These are phyloP conservation scores for Sophora flavescens DNA, from an alignment of 306 rosid genomes.

Conservation along the genomic window DNA sequence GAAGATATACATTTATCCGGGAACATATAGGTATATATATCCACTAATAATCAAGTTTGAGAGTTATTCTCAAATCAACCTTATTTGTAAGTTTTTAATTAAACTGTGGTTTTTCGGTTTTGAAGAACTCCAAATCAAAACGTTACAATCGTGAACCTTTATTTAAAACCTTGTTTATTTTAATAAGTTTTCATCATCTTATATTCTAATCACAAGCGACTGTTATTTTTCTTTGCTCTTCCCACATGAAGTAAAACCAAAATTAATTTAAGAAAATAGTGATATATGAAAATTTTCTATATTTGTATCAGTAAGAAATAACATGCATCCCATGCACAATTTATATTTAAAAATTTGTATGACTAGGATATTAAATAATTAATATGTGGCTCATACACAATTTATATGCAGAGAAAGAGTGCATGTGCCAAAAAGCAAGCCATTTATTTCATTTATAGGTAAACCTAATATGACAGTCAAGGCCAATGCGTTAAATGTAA, in stretches of 20 bases:
- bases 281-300: not conserved
- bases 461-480: slow-evolving; percentile 25
- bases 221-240: not conserved
- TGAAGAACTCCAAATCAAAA: too few relatives aligned
- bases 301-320: not conserved
- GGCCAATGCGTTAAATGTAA: not conserved
- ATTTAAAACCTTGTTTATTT: not conserved
- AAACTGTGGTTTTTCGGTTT: too few relatives aligned
- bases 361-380: not conserved
- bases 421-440: slow-evolving; percentile 63
- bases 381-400: not conserved
- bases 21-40: slow-evolving; percentile 64
- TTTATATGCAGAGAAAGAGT: slow-evolving; percentile 69
- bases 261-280: too few relatives aligned
- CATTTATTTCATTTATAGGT: slow-evolving; percentile 75
- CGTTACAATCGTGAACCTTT: too few relatives aligned
- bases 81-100: too few relatives aligned
- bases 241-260: too few relatives aligned
- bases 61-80: not conserved
- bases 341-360: not conserved
- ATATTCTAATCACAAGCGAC: not conserved
- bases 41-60: not conserved
- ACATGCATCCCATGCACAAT: not conserved
- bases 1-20: slow-evolving; percentile 70
- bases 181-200: not conserved